phyloP scores from a whole-genome alignment of 164 flowering plant species.

The Taxillus chinensis region DNA sequence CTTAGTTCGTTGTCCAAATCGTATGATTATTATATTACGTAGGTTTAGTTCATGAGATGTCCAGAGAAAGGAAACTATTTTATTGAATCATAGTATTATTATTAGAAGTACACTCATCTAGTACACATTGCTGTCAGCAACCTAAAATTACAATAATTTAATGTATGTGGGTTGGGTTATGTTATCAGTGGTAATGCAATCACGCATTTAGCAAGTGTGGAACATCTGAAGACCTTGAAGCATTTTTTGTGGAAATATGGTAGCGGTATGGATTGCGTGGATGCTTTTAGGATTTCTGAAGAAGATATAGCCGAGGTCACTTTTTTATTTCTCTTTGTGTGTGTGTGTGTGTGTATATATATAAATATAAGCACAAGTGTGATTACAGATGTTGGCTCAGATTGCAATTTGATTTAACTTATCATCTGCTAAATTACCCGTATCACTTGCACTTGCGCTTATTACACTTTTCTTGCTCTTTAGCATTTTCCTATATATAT shows the following conservation, averaged over 20 bases:
- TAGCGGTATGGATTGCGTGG: slow-evolving; percentile 49
- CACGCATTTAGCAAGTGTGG: slow-evolving; percentile 54
- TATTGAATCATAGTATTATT: too few species aligned
- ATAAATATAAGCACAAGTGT: neutral
- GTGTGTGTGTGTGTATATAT: neutral
- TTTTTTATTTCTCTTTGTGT: neutral
- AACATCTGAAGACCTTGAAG: slow-evolving; percentile 66
- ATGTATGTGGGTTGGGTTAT: neutral
- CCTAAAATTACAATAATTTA: neutral
- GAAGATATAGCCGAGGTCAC: slow-evolving; percentile 56
- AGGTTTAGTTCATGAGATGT: too few species aligned
- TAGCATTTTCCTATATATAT: too few species aligned
- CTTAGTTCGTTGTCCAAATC: too few species aligned
- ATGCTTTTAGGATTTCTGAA: slow-evolving; percentile 43
- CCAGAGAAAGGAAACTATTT: too few species aligned
- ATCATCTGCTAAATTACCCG: too few species aligned
- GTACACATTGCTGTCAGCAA: neutral
- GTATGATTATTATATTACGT: too few species aligned
- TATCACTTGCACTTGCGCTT: too few species aligned
- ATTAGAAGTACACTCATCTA: neutral
- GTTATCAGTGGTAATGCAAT: slow-evolving; percentile 54
- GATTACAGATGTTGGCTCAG: too few species aligned
- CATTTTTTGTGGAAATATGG: slow-evolving; percentile 68
- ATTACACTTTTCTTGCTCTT: too few species aligned
- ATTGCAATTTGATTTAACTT: too few species aligned